A percentile compares a stretch with the other conserved stretches of the same genome.
phyloP scores from a whole-genome alignment of 192 early-diverging fungal genomes.

The Linderina pennispora region DNA sequence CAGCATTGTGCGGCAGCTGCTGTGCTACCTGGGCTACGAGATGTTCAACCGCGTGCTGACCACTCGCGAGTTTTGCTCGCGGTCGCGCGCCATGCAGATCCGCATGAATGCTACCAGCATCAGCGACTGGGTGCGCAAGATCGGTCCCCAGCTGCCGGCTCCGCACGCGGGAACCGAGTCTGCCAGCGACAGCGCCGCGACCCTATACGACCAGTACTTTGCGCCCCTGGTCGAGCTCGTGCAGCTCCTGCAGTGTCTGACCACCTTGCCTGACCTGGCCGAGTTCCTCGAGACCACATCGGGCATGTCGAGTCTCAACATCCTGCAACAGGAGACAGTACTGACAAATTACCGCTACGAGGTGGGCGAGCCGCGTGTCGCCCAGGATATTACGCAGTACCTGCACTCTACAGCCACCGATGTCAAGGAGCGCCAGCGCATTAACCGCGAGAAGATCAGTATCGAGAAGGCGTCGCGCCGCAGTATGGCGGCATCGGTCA shows the following conservation, averaged over 20 bases:
- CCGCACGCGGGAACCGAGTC: neutral
- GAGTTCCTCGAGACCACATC: slow-evolving; percentile 70
- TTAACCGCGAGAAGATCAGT: slow-evolving; percentile 31
- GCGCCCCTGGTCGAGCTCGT: slow-evolving; percentile 72
- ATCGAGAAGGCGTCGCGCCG: slow-evolving; percentile 27
- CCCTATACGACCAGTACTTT: slow-evolving; percentile 25
- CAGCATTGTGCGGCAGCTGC: slow-evolving; percentile 67
- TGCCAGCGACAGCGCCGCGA: neutral
- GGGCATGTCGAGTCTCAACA: slow-evolving; percentile 61
- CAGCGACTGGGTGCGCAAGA: slow-evolving; percentile 79
- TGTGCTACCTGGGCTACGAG: slow-evolving; percentile 70
- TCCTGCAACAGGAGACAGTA: slow-evolving; percentile 64
- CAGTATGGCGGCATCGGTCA: slow-evolving; percentile 33
- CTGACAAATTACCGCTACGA: slow-evolving; percentile 85
- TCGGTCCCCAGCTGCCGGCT: slow-evolving; percentile 31
- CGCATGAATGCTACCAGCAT: slow-evolving; percentile 75
- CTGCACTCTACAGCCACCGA: slow-evolving; percentile 67
- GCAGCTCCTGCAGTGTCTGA: slow-evolving; percentile 76
- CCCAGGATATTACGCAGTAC: slow-evolving; percentile 71
- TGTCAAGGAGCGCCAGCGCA: slow-evolving; percentile 48
- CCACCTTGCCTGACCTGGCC: slow-evolving; percentile 63
- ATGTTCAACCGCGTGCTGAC: slow-evolving; percentile 84
- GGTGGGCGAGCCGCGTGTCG: slow-evolving; percentile 67
- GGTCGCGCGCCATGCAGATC: slow-evolving; percentile 76
- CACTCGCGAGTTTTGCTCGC: slow-evolving; percentile 65